These are phyloP conservation scores for Orbilia oligospora DNA, from an alignment of 2,329 filamentous ascomycete species.

Conservation along the genomic window DNA sequence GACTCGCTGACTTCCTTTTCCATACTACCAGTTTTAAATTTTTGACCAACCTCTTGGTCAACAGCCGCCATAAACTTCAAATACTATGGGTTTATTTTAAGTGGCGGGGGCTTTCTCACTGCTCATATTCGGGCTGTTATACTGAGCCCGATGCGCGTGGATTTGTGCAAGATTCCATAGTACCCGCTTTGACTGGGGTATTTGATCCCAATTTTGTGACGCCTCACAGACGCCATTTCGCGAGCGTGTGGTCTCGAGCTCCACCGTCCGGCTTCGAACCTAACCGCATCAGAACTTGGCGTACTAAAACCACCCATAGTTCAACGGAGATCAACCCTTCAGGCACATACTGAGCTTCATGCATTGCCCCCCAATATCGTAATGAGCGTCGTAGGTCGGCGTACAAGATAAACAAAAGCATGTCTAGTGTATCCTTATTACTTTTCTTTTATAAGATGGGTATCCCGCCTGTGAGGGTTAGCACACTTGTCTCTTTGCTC, in stretches of 20 bases:
- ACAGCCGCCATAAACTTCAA: not conserved
- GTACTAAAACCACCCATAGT: slow-evolving; percentile 1
- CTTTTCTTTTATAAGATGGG: slow-evolving; percentile 17
- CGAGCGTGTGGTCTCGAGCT: slow-evolving; percentile 1
- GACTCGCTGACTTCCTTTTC: not conserved
- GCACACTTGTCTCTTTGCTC: not conserved
- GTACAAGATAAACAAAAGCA: not conserved
- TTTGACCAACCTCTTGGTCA: not conserved
- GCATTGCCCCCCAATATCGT: not conserved
- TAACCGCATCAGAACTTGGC: slow-evolving; percentile 3
- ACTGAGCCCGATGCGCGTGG: not conserved
- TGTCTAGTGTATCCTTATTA: not conserved
- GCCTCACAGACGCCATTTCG: slow-evolving; percentile 9
- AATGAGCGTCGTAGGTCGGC: not conserved
- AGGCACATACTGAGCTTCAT: slow-evolving; percentile 5
- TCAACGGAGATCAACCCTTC: not conserved
- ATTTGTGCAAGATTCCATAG: not conserved
- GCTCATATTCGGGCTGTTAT: not conserved
- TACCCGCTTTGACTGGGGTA: not conserved
- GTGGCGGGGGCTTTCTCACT: not conserved
- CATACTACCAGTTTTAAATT: not conserved
- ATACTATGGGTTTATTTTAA: slow-evolving; percentile 1
- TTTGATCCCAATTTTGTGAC: not conserved
- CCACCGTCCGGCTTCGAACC: not conserved
- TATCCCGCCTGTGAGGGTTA: not conserved